phyloP scores from a whole-genome alignment of 2,329 filamentous ascomycete species.

The Talaromyces funiculosus region DNA sequence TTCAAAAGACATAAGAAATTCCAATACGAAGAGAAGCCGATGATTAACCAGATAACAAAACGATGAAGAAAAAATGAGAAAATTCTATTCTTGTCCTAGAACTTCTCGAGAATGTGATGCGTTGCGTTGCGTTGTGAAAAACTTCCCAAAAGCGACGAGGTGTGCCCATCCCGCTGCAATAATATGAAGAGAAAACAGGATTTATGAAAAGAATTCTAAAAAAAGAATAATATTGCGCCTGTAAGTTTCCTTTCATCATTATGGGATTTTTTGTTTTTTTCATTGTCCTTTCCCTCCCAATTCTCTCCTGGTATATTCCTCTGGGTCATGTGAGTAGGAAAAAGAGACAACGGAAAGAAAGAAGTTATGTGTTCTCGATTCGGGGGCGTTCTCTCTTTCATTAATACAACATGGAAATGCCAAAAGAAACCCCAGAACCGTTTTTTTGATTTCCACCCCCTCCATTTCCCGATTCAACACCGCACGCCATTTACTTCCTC shows the following conservation, averaged over 20 bases:
- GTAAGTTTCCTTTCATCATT: constrained; percentile 12
- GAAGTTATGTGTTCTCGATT: constrained; percentile 5
- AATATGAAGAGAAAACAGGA: constrained; percentile 1
- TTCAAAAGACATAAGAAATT: no score
- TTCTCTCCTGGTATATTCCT: not conserved
- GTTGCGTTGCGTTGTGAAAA: not conserved
- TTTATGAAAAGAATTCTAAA: constrained; percentile 8
- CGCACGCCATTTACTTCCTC: constrained; percentile 59
- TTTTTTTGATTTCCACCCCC: constrained; percentile 15
- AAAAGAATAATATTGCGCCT: constrained; percentile 11
- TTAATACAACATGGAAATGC: constrained; percentile 18
- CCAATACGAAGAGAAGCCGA: not conserved
- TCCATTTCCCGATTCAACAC: constrained; percentile 14
- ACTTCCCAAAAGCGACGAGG: not conserved
- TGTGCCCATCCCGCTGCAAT: not conserved
- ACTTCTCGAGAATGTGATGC: not conserved
- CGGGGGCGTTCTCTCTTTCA: constrained; percentile 1
- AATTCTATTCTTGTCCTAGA: constrained; percentile 7
- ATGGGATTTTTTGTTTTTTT: constrained; percentile 6
- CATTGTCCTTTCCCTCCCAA: not conserved
- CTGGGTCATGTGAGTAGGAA: not conserved
- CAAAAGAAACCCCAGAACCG: constrained; percentile 18
- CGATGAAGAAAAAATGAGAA: constrained; percentile 1
- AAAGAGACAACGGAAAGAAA: constrained; percentile 2
- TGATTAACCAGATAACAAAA: not conserved